phyloP scores from a whole-genome alignment of 352 stramenopile species.

The Pythium guiyangense region DNA sequence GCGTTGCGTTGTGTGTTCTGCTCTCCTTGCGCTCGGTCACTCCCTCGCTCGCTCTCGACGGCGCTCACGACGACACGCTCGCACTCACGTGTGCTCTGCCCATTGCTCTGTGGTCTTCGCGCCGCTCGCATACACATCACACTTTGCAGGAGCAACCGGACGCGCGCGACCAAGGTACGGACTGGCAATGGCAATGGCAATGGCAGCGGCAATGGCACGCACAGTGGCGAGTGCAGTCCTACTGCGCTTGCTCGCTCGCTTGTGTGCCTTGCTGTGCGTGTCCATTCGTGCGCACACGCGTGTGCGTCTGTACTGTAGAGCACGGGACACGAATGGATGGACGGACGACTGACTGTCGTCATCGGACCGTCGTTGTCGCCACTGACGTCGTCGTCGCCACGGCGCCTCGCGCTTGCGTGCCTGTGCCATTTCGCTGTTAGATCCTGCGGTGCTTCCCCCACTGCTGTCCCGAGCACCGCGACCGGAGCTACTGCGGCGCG shows the following conservation, averaged over 20 bases:
- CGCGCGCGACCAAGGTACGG: constrained; percentile 38
- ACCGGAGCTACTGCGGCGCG: constrained; percentile 45
- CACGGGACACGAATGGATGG: too few species aligned
- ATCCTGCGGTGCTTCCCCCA: constrained; percentile 64
- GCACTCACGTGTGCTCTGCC: background rate
- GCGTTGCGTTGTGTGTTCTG: too few species aligned
- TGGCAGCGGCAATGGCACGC: too few species aligned
- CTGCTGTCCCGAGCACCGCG: constrained; percentile 41
- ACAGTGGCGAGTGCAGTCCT: background rate
- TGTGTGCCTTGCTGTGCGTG: too few species aligned
- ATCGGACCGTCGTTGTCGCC: background rate
- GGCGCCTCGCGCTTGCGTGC: too few species aligned
- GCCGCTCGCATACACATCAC: background rate
- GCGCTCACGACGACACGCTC: background rate
- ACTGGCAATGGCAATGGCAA: background rate
- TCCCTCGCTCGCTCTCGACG: too few species aligned
- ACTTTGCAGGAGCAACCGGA: constrained; percentile 29
- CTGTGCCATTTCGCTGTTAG: too few species aligned
- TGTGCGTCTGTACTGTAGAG: constrained; percentile 18
- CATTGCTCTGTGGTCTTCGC: too few species aligned
- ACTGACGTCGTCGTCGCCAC: constrained; percentile 3
- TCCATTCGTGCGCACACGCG: too few species aligned
- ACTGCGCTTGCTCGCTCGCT: too few species aligned
- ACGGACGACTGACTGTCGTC: too few species aligned
- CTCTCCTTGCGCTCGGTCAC: too few species aligned